Evolutionary conservation across 2,329 filamentous ascomycete species (phyloP), one percentile per base, ranked within the genome.

Genomic region (Alternaria consortialis): DNA sequence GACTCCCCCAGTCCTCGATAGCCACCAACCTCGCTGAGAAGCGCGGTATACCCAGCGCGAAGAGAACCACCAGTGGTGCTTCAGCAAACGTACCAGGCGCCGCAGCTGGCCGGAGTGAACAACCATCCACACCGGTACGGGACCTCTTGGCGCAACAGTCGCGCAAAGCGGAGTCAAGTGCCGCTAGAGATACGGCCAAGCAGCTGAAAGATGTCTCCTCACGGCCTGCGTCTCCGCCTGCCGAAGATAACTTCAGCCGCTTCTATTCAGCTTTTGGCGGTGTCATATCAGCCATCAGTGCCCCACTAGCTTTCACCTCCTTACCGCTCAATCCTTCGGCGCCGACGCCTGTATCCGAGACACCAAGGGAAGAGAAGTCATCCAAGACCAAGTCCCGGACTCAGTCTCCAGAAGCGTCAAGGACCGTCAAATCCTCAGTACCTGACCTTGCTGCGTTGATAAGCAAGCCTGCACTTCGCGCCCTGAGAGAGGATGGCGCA

Each of bases 201-300:
- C 65, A 67, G 34, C 61, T 63, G 1, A 61, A 56, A 25, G 64
- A 63, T n/a, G 56, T 53, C 2, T 4, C 64, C 5, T 25, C 48
- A 29, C 64, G 62, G 23, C 64, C 75, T 12, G 37, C 65, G 1
- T 65, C 72, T 13, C 67, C 74, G 0, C 70, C 72, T 0, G 66
- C 80, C 2, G 92, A 97, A 32, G 93, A 94, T 58, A 90, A 92
- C 6, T 99, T 97, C 75, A 88, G 92, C 7, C 88, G 89, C 55
- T 99, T 98, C 80, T 99, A 98, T 80, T 94, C 87, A 60, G 93
- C 93, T 1, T 97, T 97, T 72, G 93, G 94, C 56, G 92, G 87
- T 55, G 87, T 97, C 48, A 92, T 98, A 74, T 95, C 93, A 63
- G 91, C 90, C 69, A 87, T 98, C 12, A 96, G 94, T 0, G 93